Evolutionary conservation across 257 asterid species (phyloP), one percentile per base, ranked within the genome.

Genomic region (Lantana camara): DNA sequence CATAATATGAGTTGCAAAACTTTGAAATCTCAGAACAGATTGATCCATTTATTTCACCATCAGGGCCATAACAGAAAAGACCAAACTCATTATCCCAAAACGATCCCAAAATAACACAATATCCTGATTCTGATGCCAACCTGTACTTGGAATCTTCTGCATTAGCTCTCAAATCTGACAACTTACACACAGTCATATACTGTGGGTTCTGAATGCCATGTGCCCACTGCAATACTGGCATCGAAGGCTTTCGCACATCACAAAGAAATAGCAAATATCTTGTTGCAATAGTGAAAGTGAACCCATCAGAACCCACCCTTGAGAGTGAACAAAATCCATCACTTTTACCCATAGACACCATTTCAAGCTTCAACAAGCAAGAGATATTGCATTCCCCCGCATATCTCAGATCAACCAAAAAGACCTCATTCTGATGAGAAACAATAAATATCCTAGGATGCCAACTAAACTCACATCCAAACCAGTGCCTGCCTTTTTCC

Each of bases 71-170:
- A 50, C 87, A 81, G 45, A 92, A 92, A 38, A 83, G 61, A 63
- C 57, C 69, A 71, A 92, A 92, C 70, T 76, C 80, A 35, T 72
- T 60, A 56, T 80, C 89, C 96, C 89, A 89, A 76, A 92, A 85
- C 1, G 98, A 92, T 73, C 98, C 98, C 55, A 92, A 60, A 47
- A 92, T 56, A 74, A 89, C 76, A 71, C 97, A 79, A 66, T 78
- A 71, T 37, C 98, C 96, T n/a, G 91, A 77, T 53, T 87, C 82
- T 19, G 92, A 77, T 57, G 93, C 93, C 80, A 64, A 75, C 48
- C 62, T 69, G 59, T 80, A 82, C 56, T 55, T 76, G 15, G 75
- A 72, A 50, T 81, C 75, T 63, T 70, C 68, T 8, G 68, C 58
- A 64, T 73, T 72, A 38, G 78, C 77, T 75, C 95, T 83, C 65